These are phyloP conservation scores for Ananas comosus DNA, from an alignment of 176 grass and related monocot genomes.

Conservation along the genomic window DNA sequence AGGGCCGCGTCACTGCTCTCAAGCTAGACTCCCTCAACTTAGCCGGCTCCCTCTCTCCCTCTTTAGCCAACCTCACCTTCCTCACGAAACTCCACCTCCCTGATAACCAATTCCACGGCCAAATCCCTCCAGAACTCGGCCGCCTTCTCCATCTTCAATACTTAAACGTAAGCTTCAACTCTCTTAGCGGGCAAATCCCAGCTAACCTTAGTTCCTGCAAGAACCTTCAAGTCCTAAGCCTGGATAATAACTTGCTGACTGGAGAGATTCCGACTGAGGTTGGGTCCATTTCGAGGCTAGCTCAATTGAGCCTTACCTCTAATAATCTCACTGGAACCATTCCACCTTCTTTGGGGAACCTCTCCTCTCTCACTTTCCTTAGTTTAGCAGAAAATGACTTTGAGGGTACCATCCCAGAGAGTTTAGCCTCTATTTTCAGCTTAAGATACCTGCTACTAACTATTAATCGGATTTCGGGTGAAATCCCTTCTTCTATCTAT, in stretches of 20 bases:
- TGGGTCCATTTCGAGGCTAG: neutral
- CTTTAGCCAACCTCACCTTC: neutral
- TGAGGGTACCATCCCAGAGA: neutral
- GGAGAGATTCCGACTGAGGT: neutral
- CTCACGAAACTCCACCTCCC: neutral
- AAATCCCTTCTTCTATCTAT: neutral
- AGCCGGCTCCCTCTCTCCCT: neutral
- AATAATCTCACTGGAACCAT: neutral
- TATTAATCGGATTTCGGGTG: neutral
- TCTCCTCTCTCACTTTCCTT: neutral
- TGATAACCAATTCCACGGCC: neutral
- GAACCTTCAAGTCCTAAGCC: neutral
- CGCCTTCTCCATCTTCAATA: neutral
- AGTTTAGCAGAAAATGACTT: neutral
- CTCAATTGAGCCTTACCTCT: neutral
- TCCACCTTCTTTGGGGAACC: neutral
- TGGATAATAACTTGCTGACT: neutral
- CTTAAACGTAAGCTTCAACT: neutral
- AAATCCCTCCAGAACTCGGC: neutral
- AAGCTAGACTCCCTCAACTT: conserved; percentile 1
- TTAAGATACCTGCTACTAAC: neutral
- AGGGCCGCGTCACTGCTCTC: neutral
- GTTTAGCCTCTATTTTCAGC: neutral
- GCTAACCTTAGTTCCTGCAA: neutral
- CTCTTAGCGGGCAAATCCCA: neutral